phyloP scores from a whole-genome alignment of 495 filamentous ascomycete species.

The Daldinia grandis region DNA sequence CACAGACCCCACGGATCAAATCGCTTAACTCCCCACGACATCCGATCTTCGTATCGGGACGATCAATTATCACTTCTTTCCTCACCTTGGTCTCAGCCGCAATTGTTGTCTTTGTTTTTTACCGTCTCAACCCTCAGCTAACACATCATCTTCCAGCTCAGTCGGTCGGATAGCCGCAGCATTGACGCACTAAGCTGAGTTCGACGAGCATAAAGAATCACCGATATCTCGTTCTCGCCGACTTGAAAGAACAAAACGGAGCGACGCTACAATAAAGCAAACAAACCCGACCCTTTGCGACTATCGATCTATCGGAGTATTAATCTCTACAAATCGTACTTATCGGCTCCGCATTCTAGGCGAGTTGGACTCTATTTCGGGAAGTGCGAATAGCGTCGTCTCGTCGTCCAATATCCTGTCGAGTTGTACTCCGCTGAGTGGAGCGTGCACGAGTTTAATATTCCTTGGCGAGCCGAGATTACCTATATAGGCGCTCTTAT shows the following conservation, averaged over 20 bases:
- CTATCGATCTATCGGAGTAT: constrained; percentile 1
- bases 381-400: constrained; percentile 13
- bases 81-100: neutral
- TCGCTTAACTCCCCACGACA: constrained; percentile 11
- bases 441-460: constrained; percentile 28
- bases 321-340: constrained; percentile 5
- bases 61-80: constrained; percentile 14
- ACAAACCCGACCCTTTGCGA: constrained; percentile 19
- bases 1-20: constrained; percentile 28
- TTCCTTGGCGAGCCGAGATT: constrained; percentile 37
- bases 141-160: constrained; percentile 23
- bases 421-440: constrained; percentile 32
- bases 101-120: constrained; percentile 27
- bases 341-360: constrained; percentile 1
- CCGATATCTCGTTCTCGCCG: constrained; percentile 8
- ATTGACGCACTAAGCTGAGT: constrained; percentile 27
- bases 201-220: constrained; percentile 33
- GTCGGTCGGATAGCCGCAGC: constrained; percentile 9
- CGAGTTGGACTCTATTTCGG: constrained; percentile 12
- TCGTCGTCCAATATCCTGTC: constrained; percentile 17
- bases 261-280: constrained; percentile 30
- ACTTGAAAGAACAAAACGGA: constrained; percentile 21
- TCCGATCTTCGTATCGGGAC: constrained; percentile 20
- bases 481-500: constrained; percentile 39
- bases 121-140: constrained; percentile 17